A percentile compares a stretch with the other conserved stretches of the same genome.
These are phyloP conservation scores for Litchi chinensis DNA, from an alignment of 345 rosid genomes.

Conservation along the genomic window DNA sequence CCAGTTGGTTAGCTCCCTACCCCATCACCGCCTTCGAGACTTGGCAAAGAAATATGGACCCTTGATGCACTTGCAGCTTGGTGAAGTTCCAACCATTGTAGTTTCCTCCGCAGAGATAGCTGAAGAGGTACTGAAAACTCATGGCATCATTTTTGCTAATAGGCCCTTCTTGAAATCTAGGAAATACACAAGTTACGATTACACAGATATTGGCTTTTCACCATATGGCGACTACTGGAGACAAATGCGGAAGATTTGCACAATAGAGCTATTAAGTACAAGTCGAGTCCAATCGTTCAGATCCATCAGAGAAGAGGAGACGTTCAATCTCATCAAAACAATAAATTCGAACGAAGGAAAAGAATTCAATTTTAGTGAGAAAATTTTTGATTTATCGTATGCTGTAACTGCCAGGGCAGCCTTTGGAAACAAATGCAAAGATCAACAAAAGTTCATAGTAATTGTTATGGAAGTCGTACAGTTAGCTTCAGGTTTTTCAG, in stretches of 20 bases:
- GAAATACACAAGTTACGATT: slow-evolving; percentile 13
- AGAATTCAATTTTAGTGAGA: too few relatives aligned
- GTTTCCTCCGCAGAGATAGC: slow-evolving; percentile 36
- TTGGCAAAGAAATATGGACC: slow-evolving; percentile 31
- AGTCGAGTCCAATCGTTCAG: slow-evolving; percentile 26
- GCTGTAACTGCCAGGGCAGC: too few relatives aligned
- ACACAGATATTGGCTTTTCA: slow-evolving; percentile 16
- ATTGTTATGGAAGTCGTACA: too few relatives aligned
- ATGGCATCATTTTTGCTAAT: slow-evolving; percentile 34
- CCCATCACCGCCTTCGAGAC: slow-evolving; percentile 30
- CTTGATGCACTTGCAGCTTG: slow-evolving; percentile 39
- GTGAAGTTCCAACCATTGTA: slow-evolving; percentile 30
- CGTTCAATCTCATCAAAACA: too few relatives aligned
- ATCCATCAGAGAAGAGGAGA: slow-evolving; percentile 25
- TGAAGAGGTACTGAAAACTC: slow-evolving; percentile 28
- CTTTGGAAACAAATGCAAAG: slow-evolving; percentile 27
- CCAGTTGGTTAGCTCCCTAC: slow-evolving; percentile 16
- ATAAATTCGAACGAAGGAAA: too few relatives aligned
- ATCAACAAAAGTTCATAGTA: slow-evolving; percentile 22
- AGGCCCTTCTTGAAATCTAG: slow-evolving; percentile 28
- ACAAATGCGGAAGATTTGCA: slow-evolving; percentile 22
- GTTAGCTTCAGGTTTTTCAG: too few relatives aligned
- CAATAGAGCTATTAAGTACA: slow-evolving; percentile 16
- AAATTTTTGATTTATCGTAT: too few relatives aligned
- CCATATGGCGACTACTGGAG: slow-evolving; percentile 33